phyloP scores from a whole-genome alignment of 805 yeast genomes.

The Tetrapisispora arboricola region DNA sequence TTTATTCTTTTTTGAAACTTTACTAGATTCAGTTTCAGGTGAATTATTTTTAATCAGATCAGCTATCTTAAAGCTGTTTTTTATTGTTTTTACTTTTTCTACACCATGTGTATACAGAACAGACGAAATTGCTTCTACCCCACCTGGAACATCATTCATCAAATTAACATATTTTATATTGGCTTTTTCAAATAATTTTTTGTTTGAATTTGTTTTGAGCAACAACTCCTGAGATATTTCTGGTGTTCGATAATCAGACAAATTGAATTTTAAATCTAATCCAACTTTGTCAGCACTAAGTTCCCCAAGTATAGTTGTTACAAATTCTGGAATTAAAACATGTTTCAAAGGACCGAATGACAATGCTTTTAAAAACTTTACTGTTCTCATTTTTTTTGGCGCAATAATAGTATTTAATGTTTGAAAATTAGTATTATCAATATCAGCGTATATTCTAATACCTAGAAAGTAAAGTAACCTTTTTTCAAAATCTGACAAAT shows the following conservation, averaged over 20 bases:
- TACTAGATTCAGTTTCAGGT: neutral
- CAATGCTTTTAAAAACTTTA: constrained; percentile 70
- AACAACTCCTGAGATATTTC: constrained; percentile 23
- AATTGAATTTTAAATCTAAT: constrained; percentile 6
- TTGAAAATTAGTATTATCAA: constrained; percentile 7
- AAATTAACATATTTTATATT: constrained; percentile 15
- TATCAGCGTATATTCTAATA: constrained; percentile 36
- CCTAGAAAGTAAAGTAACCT: constrained; percentile 43
- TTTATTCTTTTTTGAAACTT: neutral
- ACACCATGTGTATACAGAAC: constrained; percentile 23
- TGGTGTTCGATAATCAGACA: constrained; percentile 26
- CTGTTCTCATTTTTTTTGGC: constrained; percentile 75
- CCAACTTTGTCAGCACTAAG: constrained; percentile 5
- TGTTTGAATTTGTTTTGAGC: constrained; percentile 10
- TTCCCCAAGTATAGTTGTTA: constrained; percentile 36
- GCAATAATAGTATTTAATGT: constrained; percentile 51
- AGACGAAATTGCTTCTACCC: constrained; percentile 16
- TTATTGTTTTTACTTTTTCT: constrained; percentile 9
- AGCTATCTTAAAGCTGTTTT: neutral
- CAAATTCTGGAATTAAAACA: constrained; percentile 46
- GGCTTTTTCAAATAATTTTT: constrained; percentile 23
- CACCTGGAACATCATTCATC: constrained; percentile 21
- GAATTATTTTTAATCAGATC: constrained; percentile 2
- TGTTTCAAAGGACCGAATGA: constrained; percentile 40
- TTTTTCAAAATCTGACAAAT: constrained; percentile 35